Evolutionary conservation across 2,329 filamentous ascomycete species (phyloP).

Genomic region (Trichophyton rubrum): DNA sequence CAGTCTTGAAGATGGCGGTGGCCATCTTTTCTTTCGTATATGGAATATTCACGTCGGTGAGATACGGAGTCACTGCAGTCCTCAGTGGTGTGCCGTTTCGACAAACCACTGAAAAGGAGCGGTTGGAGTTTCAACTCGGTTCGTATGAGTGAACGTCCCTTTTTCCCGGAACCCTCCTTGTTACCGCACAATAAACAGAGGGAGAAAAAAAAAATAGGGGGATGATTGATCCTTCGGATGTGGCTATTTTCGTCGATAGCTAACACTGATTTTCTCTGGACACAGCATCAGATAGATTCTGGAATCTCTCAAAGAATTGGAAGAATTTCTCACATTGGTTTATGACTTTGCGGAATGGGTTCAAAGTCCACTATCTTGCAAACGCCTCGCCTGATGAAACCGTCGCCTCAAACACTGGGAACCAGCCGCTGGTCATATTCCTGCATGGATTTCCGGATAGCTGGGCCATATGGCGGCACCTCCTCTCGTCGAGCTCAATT

Average conservation of each 20-base stretch:
- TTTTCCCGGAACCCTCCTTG: not conserved
- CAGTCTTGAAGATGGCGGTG: conserved; percentile 14
- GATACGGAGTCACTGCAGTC: conserved; percentile 23
- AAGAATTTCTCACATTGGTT: conserved; percentile 41
- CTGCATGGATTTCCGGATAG: conserved; percentile 51
- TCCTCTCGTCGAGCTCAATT: conserved; percentile 32
- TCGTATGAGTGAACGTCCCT: conserved; percentile 9
- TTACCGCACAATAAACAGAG: not conserved
- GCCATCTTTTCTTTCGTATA: conserved; percentile 19
- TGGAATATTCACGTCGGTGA: conserved; percentile 25
- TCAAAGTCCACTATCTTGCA: conserved; percentile 45
- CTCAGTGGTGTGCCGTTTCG: conserved; percentile 27
- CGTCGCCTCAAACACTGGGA: conserved; percentile 11
- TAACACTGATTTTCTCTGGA: not conserved
- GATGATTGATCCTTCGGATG: not conserved
- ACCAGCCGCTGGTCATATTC: conserved; percentile 39
- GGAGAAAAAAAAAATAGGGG: too few relatives aligned
- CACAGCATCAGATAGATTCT: conserved; percentile 41
- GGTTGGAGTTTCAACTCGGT: conserved; percentile 31
- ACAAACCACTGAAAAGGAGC: conserved; percentile 28
- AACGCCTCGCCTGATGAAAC: conserved; percentile 22
- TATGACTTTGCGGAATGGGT: conserved; percentile 36
- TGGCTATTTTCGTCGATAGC: not conserved
- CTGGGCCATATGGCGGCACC: conserved; percentile 41
- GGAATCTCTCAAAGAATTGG: conserved; percentile 40